phyloP scores from a whole-genome alignment of 768 basidiomycete genomes.

The Leccinum subtestaceum region DNA sequence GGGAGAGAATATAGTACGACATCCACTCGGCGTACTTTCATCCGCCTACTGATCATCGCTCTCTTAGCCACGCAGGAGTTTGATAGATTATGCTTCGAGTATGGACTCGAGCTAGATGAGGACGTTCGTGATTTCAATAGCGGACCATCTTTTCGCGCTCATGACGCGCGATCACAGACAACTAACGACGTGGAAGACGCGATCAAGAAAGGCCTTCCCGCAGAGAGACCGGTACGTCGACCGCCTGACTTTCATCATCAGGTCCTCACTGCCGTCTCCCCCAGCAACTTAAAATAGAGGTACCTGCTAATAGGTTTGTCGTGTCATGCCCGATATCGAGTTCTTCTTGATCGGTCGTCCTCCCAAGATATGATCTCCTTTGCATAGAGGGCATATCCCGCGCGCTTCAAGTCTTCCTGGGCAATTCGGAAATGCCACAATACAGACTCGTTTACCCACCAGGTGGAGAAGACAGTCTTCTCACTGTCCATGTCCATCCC shows the following conservation, averaged over 20 bases:
- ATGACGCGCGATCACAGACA: constrained; percentile 51
- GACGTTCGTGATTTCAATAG: constrained; percentile 59
- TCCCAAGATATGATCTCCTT: constrained; percentile 86
- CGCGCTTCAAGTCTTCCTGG: constrained; percentile 79
- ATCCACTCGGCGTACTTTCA: constrained; percentile 5
- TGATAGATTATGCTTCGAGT: constrained; percentile 94
- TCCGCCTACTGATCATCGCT: constrained; percentile 9
- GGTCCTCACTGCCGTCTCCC: constrained; percentile 8
- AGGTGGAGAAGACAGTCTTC: constrained; percentile 59
- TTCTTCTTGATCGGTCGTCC: constrained; percentile 6
- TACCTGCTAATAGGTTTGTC: constrained; percentile 89
- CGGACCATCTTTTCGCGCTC: background rate
- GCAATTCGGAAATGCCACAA: constrained; percentile 59
- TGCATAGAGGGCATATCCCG: constrained; percentile 96
- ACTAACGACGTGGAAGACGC: constrained; percentile 83
- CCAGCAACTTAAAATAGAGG: constrained; percentile 97
- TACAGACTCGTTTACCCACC: constrained; percentile 75
- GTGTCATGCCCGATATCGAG: background rate
- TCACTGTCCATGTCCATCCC: constrained; percentile 66
- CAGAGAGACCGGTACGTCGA: constrained; percentile 72
- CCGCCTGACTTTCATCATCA: background rate
- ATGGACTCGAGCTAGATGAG: constrained; percentile 96
- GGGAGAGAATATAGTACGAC: constrained; percentile 76
- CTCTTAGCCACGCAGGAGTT: constrained; percentile 85
- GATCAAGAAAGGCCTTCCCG: constrained; percentile 78